Evolutionary conservation across 2,329 filamentous ascomycete genomes (phyloP), one percentile per base, ranked within the genome.

Genomic region (Trichoderma sp.): DNA sequence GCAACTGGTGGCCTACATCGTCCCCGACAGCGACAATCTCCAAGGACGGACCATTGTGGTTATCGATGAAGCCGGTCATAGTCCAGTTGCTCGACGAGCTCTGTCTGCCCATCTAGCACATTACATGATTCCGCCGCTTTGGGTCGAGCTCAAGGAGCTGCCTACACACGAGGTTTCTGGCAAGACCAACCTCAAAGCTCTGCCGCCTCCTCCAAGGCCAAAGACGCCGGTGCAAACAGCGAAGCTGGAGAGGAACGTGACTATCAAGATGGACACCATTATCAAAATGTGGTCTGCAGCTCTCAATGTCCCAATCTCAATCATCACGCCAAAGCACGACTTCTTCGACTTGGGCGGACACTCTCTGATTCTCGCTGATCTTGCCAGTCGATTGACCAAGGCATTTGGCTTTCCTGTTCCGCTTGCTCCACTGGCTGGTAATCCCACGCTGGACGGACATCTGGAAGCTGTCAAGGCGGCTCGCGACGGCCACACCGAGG

Each of bases 291-390:
- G 92, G 92, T 90, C 91, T 2, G 83, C 87, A 2, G 87, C 89
- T 30, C 83, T 95, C 16, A 89, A 90, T 71, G 85, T 90, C n/a
- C 85, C 90, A 0, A 80, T 83, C 11, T 84, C 80, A 51, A 83
- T 86, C 24, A 86, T 94, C 28, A 91, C 90, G 75, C 86, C 82
- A 1, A 89, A 92, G 70, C 89, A 93, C 76, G 90, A 89, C 77
- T 95, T 95, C 79, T 95, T 94, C 76, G 92, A 94, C 70, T 82
- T 95, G 1, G 92, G 92, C 43, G 92, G 92, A 0, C 92, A 95
- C 78, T 94, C 91, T 0, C 81, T 95, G 65, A 88, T 89, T 2
- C 85, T 95, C n/a, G 92, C 92, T 0, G 90, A 93, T 70, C 84
- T 95, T 30, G 88, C 91, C n/a, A 89, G 88, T 30, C 87, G 88